Evolutionary conservation across 1,139 yeast genomes (phyloP).

Genomic region (Lodderomyces elongisporus): DNA sequence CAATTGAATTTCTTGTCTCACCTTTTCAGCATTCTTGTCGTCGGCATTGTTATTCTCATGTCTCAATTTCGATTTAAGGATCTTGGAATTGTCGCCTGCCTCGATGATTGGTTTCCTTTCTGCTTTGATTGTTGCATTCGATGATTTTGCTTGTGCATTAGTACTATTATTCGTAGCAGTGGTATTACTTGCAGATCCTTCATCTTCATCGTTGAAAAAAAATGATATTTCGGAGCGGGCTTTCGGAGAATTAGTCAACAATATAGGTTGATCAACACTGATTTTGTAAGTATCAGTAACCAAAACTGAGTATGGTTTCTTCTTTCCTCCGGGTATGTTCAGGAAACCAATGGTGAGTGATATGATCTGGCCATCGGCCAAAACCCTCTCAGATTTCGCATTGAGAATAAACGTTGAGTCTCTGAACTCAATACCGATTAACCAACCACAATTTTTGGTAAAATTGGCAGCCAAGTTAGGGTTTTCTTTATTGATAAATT

Average conservation of each 20-base stretch:
- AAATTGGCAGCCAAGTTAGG: constrained; percentile 65
- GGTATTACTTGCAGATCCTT: too few relatives aligned
- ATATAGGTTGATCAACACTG: constrained; percentile 54
- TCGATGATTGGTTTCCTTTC: constrained; percentile 42
- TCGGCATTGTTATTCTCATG: constrained; percentile 70
- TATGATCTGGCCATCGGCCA: constrained; percentile 71
- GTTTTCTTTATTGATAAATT: constrained; percentile 49
- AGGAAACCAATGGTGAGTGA: constrained; percentile 76
- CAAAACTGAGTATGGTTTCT: constrained; percentile 59
- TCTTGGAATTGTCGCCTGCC: constrained; percentile 52
- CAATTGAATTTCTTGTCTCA: constrained; percentile 77
- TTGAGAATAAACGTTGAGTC: constrained; percentile 74
- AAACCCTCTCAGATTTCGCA: constrained; percentile 62
- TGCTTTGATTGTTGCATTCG: constrained; percentile 9
- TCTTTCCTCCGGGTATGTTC: constrained; percentile 46
- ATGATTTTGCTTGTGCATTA: too few relatives aligned
- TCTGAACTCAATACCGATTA: constrained; percentile 86
- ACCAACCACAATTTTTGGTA: constrained; percentile 82
- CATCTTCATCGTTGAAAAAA: constrained; percentile 69
- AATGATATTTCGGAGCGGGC: constrained; percentile 72
- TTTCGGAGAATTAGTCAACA: constrained; percentile 74
- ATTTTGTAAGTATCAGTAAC: constrained; percentile 82
- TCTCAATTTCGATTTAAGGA: constrained; percentile 74
- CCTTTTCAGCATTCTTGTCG: constrained; percentile 68
- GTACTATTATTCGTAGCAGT: too few relatives aligned